Evolutionary conservation across 257 asterid species (phyloP), one percentile per base, ranked within the genome.

Genomic region (Petrea volubilis): DNA sequence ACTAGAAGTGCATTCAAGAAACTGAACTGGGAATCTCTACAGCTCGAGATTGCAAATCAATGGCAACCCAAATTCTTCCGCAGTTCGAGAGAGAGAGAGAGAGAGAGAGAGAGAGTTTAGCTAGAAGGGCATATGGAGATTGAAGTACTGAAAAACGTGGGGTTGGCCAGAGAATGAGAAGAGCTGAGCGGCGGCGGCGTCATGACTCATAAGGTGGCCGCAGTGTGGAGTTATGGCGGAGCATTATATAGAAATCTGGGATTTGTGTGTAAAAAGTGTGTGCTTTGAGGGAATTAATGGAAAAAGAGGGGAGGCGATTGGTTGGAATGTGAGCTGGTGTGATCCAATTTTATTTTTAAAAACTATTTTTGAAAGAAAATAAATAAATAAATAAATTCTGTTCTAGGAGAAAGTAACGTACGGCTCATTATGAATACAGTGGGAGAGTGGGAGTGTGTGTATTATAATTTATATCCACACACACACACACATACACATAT

Each of bases 321-420:
- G 90, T 82, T 85, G 88, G 92, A 78, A 79, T 50, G 70, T 80
- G 85, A 82, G 92, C 86, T 86, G 86, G 76, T 72, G 76, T 72
- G 80, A 79, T 80, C 80, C 79, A 74, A 73, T 75, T 55, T 25
- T 36, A 61, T 21, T 31, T 67, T 83, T 82, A 57, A 23, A 60
- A 75, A 46, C n/a, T n/a, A n/a, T n/a, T n/a, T 47, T 62, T 79
- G 43, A 56, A 74, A 38, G 43, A 38, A 7, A 38, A 38, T 2
- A 82, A 64, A n/a, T n/a, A n/a, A n/a, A n/a, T n/a, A n/a, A n/a
- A n/a, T n/a, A 36, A 56, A 38, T 56, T 27, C 13, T 78, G 34
- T 81, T 60, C 71, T 72, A 11, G 85, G 79, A 77, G 78, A 83
- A 82, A 88, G 95, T 85, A 83, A 85, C 90, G 83, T 63, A 68